phyloP scores from a whole-genome alignment of 169 alveolate species.

The Babesia gibsoni region DNA sequence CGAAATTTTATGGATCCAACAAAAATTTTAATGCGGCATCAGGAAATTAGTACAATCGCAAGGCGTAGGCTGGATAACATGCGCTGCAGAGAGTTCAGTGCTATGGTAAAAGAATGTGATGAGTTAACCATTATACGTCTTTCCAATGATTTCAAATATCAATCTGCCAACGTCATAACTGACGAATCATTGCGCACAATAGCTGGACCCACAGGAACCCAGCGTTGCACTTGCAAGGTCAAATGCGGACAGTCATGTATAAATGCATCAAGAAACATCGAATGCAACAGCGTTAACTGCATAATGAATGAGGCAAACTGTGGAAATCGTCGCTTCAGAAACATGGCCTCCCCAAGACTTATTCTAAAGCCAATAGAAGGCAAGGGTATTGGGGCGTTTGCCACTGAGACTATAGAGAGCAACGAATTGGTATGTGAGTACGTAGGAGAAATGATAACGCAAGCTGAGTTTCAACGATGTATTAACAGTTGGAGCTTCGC shows the following conservation, averaged over 20 bases:
- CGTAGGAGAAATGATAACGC: constrained; percentile 80
- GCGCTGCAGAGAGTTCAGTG: constrained; percentile 47
- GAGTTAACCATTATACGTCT: constrained; percentile 12
- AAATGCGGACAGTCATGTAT: constrained; percentile 22
- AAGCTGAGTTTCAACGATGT: constrained; percentile 68
- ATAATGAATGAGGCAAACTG: constrained; percentile 36
- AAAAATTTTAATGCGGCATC: neutral
- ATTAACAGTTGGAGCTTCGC: constrained; percentile 67
- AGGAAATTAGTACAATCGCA: neutral
- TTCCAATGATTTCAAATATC: constrained; percentile 48
- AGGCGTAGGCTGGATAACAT: neutral
- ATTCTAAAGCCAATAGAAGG: constrained; percentile 53
- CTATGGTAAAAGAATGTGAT: constrained; percentile 24
- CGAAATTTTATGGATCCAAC: neutral
- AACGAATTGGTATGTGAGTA: constrained; percentile 80
- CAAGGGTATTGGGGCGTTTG: constrained; percentile 77
- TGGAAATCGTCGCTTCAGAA: constrained; percentile 49
- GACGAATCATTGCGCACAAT: constrained; percentile 39
- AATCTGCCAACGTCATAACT: constrained; percentile 33
- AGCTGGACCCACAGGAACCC: constrained; percentile 13
- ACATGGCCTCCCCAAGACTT: constrained; percentile 40
- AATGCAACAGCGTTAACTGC: constrained; percentile 48
- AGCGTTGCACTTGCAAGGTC: constrained; percentile 25
- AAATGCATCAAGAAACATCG: constrained; percentile 22
- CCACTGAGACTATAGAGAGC: constrained; percentile 67